Base-by-base conservation (phyloP, 1,139 yeast species). In the Hyphopichia burtonii region DNA sequence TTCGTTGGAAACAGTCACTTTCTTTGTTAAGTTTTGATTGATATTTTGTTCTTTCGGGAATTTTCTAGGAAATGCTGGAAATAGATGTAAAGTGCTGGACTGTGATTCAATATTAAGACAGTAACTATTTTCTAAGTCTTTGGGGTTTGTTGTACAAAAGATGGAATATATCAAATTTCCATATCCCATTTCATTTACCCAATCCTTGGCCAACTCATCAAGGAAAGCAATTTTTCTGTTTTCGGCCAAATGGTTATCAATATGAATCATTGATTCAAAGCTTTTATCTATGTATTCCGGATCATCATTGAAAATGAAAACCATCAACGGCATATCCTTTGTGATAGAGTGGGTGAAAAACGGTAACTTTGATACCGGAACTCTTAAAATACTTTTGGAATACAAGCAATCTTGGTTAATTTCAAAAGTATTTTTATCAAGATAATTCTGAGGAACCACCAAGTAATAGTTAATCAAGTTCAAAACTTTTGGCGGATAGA, bases 131-230 rank as follows among this genome's bases (percentile, higher is more conserved):
- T 49, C 44, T 8, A 46, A 33, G 12, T 51, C 37, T 0, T 44
- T 38, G 0, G 49, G 36, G 39, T 63, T 60, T 6, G 69, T 58
- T 9, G 74, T 65, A 47, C 81, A 76, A 49, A 72, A 74, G 1
- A 61, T 57, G 0, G 78, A 71, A 36, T 65, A 64, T 1, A 74
- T 43, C 34, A 76, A 58, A 30, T 64, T 63, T 10, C 58, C 58
- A 39, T 67, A 61, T 15, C 59, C 57, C 11, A 63, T 49, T 9
- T 56, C 58, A 28, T 58, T 52, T 9, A 66, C 54, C 80, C 79
- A 75, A 11, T 55, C 55, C 25, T 53, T 48, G 0, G 79, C 77
- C 51, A 75, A 63, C 1, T 48, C 46, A 46, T 74, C 78, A 49
- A 75, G 72, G 44, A 74, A 69, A 12, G 47, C 51, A 4, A 61